A percentile compares a stretch with the other conserved stretches of the same genome.
These are phyloP conservation scores for Sphagnum contortum DNA, from an alignment of 225 moss, liverwort and hornwort species.

Conservation along the genomic window DNA sequence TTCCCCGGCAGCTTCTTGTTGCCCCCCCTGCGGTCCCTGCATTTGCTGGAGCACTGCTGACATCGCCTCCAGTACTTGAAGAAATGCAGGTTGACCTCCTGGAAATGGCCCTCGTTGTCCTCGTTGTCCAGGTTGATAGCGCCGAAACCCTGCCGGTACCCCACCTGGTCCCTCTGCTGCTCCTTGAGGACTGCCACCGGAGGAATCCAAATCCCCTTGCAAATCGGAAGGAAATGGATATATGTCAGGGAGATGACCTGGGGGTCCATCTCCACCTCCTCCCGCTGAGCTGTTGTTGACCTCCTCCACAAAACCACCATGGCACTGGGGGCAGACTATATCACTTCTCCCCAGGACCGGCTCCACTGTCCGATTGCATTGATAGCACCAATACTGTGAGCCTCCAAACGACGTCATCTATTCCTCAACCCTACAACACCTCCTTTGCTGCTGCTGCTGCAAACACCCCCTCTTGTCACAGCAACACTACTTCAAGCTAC, in stretches of 20 bases:
- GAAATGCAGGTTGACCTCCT: conserved; percentile 57
- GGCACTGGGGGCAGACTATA: conserved; percentile 65
- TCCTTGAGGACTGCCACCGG: conserved; percentile 19
- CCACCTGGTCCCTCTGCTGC: conserved; percentile 41
- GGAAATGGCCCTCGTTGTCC: conserved; percentile 16
- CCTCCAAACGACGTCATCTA: conserved; percentile 88
- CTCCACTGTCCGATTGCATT: conserved; percentile 66
- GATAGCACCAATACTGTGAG: conserved; percentile 73
- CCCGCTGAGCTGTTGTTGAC: conserved; percentile 13
- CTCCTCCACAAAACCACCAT: conserved; percentile 72
- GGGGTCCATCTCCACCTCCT: conserved; percentile 11
- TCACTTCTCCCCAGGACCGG: conserved; percentile 42
- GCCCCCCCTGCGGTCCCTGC: conserved; percentile 47
- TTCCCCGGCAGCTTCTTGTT: conserved; percentile 37
- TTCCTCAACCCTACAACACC: not conserved
- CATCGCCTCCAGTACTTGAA: conserved; percentile 88
- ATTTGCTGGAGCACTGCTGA: conserved; percentile 89
- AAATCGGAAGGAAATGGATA: conserved; percentile 39
- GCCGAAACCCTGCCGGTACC: conserved; percentile 59
- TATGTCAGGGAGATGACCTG: conserved; percentile 24
- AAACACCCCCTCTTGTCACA: not conserved
- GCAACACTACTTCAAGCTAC: no score
- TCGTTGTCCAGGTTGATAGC: conserved; percentile 40
- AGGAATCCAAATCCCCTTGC: conserved; percentile 31
- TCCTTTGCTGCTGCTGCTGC: not conserved